phyloP scores from a whole-genome alignment of 139 green algal species.

The Chloropicon primus region DNA sequence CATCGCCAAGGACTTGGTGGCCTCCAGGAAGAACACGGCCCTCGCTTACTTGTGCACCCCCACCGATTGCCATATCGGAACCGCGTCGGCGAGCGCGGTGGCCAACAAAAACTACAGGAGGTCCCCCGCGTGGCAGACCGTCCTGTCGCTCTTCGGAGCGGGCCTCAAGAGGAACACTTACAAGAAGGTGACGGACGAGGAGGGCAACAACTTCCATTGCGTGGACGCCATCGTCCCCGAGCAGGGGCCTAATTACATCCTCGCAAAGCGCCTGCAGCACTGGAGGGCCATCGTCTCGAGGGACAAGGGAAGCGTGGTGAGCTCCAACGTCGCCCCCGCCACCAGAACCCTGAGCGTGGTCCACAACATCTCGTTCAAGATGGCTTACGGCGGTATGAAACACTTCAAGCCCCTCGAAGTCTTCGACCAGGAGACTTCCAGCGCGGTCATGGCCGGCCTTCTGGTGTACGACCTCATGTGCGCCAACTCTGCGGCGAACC shows the following conservation, averaged over 20 bases:
- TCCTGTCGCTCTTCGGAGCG: not conserved
- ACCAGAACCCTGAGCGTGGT: not conserved
- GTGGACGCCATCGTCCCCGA: not conserved
- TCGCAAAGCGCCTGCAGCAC: not conserved
- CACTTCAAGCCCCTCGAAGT: not conserved
- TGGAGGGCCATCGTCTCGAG: not conserved
- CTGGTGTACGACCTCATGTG: not conserved
- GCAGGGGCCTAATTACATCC: not conserved
- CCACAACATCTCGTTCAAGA: not conserved
- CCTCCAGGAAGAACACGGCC: not conserved
- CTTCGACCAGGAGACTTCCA: not conserved
- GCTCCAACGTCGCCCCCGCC: not conserved
- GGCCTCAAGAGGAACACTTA: not conserved
- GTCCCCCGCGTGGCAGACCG: not conserved
- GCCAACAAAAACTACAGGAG: not conserved
- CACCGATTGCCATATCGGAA: not conserved
- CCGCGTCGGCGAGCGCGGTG: not conserved
- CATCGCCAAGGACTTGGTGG: not conserved
- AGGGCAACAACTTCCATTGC: not conserved
- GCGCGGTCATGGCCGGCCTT: not conserved
- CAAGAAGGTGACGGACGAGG: not conserved
- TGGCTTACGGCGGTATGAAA: not conserved
- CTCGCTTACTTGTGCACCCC: not conserved
- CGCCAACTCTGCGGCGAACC: not conserved
- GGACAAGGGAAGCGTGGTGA: not conserved